These are phyloP conservation scores for Immersiella caudata DNA, from an alignment of 495 filamentous ascomycete genomes.

Conservation along the genomic window DNA sequence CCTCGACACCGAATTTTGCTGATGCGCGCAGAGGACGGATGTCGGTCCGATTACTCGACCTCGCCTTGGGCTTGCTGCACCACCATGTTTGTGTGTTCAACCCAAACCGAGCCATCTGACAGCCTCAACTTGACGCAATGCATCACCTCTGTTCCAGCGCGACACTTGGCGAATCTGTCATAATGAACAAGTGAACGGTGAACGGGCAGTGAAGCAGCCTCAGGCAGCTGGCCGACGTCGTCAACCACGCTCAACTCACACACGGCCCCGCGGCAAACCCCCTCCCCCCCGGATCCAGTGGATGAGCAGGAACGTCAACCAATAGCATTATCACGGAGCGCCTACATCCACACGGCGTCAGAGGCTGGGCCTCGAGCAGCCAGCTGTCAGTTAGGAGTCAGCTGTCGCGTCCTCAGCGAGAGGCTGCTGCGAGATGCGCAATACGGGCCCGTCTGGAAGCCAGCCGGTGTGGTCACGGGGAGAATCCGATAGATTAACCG, in stretches of 20 bases:
- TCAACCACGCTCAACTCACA: not conserved
- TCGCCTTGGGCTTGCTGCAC: not conserved
- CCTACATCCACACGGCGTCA: not conserved
- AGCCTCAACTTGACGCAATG: not conserved
- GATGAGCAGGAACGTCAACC: too few species aligned
- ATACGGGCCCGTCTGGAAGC: constrained; percentile 3
- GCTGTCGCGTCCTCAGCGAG: not conserved
- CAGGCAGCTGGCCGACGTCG: not conserved
- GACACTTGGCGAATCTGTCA: not conserved
- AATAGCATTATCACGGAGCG: not conserved
- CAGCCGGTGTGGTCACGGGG: constrained; percentile 4
- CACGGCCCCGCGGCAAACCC: too few species aligned
- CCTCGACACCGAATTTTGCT: not conserved
- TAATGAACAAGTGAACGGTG: too few species aligned
- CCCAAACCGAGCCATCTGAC: constrained; percentile 1
- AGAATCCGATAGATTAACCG: not conserved
- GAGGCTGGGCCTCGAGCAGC: not conserved
- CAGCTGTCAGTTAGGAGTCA: not conserved
- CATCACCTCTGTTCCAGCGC: not conserved
- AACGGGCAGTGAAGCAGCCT: not conserved
- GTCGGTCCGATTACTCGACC: constrained; percentile 11
- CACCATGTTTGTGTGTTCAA: not conserved
- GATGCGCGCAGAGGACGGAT: not conserved
- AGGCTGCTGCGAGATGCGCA: not conserved
- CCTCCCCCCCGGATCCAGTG: not conserved